Conservation (phyloP, 2,329 filamentous ascomycete genomes). For the Dactylellina drechsleri region DNA sequence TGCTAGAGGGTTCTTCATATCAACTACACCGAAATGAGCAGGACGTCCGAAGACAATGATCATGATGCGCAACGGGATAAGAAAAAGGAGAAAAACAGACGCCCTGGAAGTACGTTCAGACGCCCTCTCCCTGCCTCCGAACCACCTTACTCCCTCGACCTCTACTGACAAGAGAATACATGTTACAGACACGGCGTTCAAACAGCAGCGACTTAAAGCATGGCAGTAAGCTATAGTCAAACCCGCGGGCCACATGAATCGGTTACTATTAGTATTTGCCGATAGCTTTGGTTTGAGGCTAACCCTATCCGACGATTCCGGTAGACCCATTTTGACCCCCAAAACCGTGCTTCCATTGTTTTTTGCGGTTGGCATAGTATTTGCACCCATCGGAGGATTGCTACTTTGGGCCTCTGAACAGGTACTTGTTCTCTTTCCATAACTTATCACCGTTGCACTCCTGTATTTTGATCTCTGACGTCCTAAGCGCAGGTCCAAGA, state of each 20-base stretch:
- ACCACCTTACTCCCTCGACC: slow-evolving; percentile 3
- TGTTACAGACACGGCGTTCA: slow-evolving; percentile 85
- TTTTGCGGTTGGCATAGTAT: slow-evolving; percentile 89
- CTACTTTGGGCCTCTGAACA: slow-evolving; percentile 85
- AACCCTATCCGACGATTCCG: slow-evolving; percentile 17
- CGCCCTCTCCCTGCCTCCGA: not conserved
- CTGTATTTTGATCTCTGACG: slow-evolving; percentile 31
- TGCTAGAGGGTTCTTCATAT: too few species aligned
- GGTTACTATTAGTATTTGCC: not conserved
- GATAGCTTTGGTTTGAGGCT: not conserved
- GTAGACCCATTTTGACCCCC: slow-evolving; percentile 89
- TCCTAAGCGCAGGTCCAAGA: slow-evolving; percentile 79
- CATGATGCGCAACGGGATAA: slow-evolving; percentile 61
- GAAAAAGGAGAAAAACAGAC: slow-evolving; percentile 89
- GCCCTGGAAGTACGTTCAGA: slow-evolving; percentile 77
- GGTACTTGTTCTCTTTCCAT: slow-evolving; percentile 65
- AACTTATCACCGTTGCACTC: not conserved
- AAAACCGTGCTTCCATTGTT: slow-evolving; percentile 93
- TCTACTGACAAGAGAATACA: not conserved
- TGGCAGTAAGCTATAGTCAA: slow-evolving; percentile 80
- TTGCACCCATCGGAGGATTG: slow-evolving; percentile 89
- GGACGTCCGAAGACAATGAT: slow-evolving; percentile 59
- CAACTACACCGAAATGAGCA: slow-evolving; percentile 28
- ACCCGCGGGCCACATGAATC: not conserved
- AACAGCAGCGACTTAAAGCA: slow-evolving; percentile 95